Percentiles rank a stretch among this genome's conserved stretches.
Conservation (phyloP, 805 yeast genomes). For the Saturnispora saitoi region DNA sequence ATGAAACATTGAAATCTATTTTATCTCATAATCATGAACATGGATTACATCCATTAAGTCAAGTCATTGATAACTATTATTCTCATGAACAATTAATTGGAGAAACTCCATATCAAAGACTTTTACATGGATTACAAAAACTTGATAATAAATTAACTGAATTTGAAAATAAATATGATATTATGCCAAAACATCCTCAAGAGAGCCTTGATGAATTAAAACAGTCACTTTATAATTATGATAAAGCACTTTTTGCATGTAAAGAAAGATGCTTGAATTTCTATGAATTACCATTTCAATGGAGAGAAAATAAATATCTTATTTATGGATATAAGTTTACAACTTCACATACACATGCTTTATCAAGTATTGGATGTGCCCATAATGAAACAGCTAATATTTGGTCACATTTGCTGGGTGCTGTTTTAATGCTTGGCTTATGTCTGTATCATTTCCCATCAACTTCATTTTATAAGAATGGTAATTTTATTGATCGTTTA, state of each 20-base stretch:
- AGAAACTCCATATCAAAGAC: conserved; percentile 16
- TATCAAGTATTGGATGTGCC: conserved; percentile 47
- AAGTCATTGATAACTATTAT: conserved; percentile 26
- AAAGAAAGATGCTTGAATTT: conserved; percentile 51
- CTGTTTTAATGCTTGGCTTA: conserved; percentile 47
- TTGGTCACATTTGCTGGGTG: conserved; percentile 85
- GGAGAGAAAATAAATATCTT: conserved; percentile 89
- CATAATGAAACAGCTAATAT: conserved; percentile 91
- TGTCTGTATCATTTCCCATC: conserved; percentile 55
- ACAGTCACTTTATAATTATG: conserved; percentile 38
- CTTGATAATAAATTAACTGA: conserved; percentile 34
- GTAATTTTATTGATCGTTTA: conserved; percentile 33
- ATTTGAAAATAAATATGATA: conserved; percentile 29
- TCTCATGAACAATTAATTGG: conserved; percentile 13
- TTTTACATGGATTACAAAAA: conserved; percentile 30
- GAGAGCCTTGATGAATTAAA: conserved; percentile 24
- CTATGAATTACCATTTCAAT: conserved; percentile 82
- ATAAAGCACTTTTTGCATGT: conserved; percentile 37
- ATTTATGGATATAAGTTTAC: conserved; percentile 81
- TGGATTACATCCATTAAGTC: conserved; percentile 23
- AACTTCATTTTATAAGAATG: conserved; percentile 39
- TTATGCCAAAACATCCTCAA: conserved; percentile 20
- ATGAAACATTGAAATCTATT: conserved; percentile 19
- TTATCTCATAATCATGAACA: conserved; percentile 20
- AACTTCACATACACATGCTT: conserved; percentile 48